Evolutionary conservation across 768 basidiomycete genomes (phyloP).

Genomic region (Myochromella boudieri): DNA sequence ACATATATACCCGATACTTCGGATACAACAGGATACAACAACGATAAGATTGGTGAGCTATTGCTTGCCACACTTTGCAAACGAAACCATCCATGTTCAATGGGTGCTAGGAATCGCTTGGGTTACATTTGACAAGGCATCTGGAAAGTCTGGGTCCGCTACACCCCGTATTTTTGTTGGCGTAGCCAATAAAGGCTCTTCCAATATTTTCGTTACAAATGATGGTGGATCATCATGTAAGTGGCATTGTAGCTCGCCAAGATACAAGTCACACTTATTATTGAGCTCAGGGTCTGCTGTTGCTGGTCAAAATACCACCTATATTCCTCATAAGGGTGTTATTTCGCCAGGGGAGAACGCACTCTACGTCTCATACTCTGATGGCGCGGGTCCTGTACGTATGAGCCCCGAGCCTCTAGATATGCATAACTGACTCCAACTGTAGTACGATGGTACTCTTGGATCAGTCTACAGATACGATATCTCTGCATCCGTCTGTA

Average conservation of each 20-base stretch:
- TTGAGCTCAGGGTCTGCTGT: constrained; percentile 49
- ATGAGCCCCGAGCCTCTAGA: not conserved
- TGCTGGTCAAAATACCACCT: constrained; percentile 55
- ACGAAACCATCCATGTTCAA: not conserved
- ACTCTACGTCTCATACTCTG: constrained; percentile 60
- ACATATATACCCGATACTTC: constrained; percentile 53
- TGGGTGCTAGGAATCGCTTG: constrained; percentile 44
- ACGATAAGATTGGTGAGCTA: constrained; percentile 34
- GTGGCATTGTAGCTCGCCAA: constrained; percentile 11
- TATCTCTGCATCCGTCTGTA: constrained; percentile 49
- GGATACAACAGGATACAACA: constrained; percentile 46
- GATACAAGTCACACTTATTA: not conserved
- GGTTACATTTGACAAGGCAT: constrained; percentile 63
- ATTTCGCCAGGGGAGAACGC: constrained; percentile 55
- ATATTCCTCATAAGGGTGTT: constrained; percentile 67
- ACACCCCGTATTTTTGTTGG: constrained; percentile 70
- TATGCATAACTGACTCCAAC: not conserved
- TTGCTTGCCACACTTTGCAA: not conserved
- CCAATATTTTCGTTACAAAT: constrained; percentile 55
- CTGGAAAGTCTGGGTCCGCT: constrained; percentile 50
- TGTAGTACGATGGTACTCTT: constrained; percentile 52
- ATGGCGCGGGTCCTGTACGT: constrained; percentile 59
- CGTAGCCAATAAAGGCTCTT: constrained; percentile 54
- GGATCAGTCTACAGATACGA: constrained; percentile 53
- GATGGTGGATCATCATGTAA: constrained; percentile 59